Conservation (phyloP, 495 filamentous ascomycete genomes). For the Penicillium samsonianum region DNA sequence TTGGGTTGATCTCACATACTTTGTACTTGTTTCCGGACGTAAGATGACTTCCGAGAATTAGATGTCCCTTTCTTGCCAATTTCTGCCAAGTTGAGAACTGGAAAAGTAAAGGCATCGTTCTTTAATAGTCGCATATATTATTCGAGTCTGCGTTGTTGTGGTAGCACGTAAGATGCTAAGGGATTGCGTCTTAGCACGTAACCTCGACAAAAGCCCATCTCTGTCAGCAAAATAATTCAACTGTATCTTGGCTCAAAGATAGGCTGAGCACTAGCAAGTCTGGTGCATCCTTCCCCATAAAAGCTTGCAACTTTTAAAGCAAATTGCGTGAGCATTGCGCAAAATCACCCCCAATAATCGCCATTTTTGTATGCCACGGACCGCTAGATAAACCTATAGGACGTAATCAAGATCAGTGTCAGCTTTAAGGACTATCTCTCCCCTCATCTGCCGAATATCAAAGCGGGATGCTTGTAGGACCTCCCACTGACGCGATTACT, state of each 20-base stretch:
- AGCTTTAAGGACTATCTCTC: neutral
- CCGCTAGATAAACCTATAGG: neutral
- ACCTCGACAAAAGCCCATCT: neutral
- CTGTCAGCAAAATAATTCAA: neutral
- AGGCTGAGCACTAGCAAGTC: neutral
- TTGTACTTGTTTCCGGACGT: neutral
- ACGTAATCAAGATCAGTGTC: neutral
- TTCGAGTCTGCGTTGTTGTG: neutral
- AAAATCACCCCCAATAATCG: neutral
- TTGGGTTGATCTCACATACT: neutral
- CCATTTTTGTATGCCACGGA: neutral
- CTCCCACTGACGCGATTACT: neutral
- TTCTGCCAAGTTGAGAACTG: neutral
- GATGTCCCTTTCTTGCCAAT: neutral
- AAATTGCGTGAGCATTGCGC: conserved; percentile 5
- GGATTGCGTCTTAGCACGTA: neutral
- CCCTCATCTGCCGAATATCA: neutral
- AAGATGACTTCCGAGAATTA: neutral
- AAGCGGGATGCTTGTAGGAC: neutral
- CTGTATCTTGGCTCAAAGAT: neutral
- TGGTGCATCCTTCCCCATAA: neutral
- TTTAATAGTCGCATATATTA: neutral
- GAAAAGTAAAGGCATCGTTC: neutral
- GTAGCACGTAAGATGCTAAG: neutral
- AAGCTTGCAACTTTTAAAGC: neutral